A percentile compares a stretch with the other conserved stretches of the same genome.
Conservation (phyloP, 2,329 filamentous ascomycete species). For the Alternaria dauci region DNA sequence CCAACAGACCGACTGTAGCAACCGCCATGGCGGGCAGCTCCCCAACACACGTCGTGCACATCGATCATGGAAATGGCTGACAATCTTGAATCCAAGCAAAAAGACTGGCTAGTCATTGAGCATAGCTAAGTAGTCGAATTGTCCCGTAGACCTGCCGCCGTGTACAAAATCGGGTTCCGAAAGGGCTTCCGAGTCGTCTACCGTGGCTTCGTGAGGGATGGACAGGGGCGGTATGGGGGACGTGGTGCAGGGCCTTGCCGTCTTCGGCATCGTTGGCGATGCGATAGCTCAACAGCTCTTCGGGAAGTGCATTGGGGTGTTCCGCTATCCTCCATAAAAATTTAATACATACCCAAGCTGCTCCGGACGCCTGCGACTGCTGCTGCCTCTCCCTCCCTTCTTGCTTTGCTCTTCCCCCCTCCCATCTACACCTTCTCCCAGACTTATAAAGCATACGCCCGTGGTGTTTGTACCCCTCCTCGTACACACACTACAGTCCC, state of each 20-base stretch:
- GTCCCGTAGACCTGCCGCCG: slow-evolving; percentile 2
- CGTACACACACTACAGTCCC: slow-evolving; percentile 16
- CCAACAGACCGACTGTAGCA: slow-evolving; percentile 24
- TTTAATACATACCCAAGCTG: slow-evolving; percentile 33
- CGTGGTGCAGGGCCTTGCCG: slow-evolving; percentile 30
- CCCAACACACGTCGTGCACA: background rate
- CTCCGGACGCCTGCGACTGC: slow-evolving; percentile 7
- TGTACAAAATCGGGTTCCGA: slow-evolving; percentile 21
- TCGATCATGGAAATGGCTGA: background rate
- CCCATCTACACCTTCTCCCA: slow-evolving; percentile 8
- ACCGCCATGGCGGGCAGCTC: slow-evolving; percentile 12
- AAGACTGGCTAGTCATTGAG: slow-evolving; percentile 3
- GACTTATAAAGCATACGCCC: slow-evolving; percentile 3
- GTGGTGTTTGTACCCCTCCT: slow-evolving; percentile 17
- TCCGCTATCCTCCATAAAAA: slow-evolving; percentile 29
- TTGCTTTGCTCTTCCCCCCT: slow-evolving; percentile 5
- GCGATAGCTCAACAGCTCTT: slow-evolving; percentile 48
- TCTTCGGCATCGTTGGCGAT: slow-evolving; percentile 43
- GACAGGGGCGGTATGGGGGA: slow-evolving; percentile 30
- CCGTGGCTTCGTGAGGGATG: slow-evolving; percentile 22
- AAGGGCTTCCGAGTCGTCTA: slow-evolving; percentile 25
- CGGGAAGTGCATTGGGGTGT: slow-evolving; percentile 43
- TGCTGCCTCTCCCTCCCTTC: slow-evolving; percentile 10
- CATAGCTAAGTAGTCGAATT: background rate
- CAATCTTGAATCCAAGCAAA: background rate